phyloP scores from a whole-genome alignment of 2,329 filamentous ascomycete species.

The Neophaeococcomyces mojaviensis region DNA sequence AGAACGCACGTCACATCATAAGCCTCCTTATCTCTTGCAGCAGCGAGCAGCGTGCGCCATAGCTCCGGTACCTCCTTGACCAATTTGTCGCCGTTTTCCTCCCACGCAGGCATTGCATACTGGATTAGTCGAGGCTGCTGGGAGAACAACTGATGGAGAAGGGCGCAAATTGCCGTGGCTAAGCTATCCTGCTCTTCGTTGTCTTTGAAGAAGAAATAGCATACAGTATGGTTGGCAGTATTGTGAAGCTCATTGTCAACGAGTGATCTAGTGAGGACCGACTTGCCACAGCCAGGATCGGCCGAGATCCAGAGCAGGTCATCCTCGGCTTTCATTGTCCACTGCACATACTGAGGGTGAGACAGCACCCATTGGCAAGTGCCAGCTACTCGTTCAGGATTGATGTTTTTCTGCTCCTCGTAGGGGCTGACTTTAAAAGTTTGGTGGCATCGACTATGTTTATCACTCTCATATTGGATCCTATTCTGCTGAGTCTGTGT shows the following conservation, averaged over 20 bases:
- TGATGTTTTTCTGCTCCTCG: conserved; percentile 27
- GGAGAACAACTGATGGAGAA: conserved; percentile 33
- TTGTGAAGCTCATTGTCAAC: conserved; percentile 27
- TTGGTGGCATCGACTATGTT: conserved; percentile 12
- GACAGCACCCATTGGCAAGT: conserved; percentile 31
- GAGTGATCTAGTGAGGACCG: conserved; percentile 30
- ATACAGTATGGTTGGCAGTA: conserved; percentile 19
- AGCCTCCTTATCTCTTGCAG: neutral
- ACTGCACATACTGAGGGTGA: conserved; percentile 24
- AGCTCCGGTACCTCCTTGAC: conserved; percentile 1
- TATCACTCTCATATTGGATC: neutral
- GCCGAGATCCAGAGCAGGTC: conserved; percentile 35
- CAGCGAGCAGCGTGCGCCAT: conserved; percentile 11
- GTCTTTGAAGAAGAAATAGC: no score
- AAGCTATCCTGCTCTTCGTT: conserved; percentile 27
- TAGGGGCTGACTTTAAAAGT: conserved; percentile 25
- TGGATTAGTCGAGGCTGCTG: conserved; percentile 24
- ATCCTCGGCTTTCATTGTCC: conserved; percentile 19
- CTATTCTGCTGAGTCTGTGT: no score
- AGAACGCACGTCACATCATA: conserved; percentile 11
- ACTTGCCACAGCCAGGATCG: conserved; percentile 36
- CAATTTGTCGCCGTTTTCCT: conserved; percentile 10
- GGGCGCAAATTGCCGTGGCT: conserved; percentile 27
- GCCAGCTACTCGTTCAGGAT: conserved; percentile 24
- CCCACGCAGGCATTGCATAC: conserved; percentile 10